Evolutionary conservation across 2,329 filamentous ascomycete species (phyloP).

Genomic region (Alternaria solani): DNA sequence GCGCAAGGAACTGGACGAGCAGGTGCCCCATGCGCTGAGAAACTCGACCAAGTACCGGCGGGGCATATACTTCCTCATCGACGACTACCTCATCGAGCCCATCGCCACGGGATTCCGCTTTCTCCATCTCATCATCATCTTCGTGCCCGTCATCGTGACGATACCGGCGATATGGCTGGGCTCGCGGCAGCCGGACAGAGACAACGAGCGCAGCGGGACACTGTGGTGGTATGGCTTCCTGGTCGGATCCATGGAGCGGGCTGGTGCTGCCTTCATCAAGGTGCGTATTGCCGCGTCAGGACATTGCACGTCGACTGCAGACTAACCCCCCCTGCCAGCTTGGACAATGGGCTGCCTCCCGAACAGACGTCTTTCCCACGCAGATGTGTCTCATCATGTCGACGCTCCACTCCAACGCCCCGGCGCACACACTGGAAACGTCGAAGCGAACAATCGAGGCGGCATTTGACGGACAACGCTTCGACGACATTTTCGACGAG

Average conservation of each 20-base stretch:
- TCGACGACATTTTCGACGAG: conserved; percentile 95
- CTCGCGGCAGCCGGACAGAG: conserved; percentile 65
- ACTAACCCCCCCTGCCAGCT: conserved; percentile 63
- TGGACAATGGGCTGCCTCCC: conserved; percentile 96
- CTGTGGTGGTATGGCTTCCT: conserved; percentile 95
- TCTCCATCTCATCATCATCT: conserved; percentile 84
- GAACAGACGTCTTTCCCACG: conserved; percentile 93
- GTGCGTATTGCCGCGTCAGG: conserved; percentile 52
- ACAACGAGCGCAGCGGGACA: conserved; percentile 81
- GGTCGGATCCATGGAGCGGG: conserved; percentile 87
- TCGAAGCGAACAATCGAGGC: conserved; percentile 81
- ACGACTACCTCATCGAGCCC: conserved; percentile 80
- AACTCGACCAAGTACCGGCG: conserved; percentile 67
- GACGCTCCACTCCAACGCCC: conserved; percentile 90
- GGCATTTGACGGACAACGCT: conserved; percentile 80
- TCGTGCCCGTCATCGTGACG: conserved; percentile 84
- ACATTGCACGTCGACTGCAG: neutral
- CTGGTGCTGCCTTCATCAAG: conserved; percentile 97
- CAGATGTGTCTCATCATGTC: conserved; percentile 95
- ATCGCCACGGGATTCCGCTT: conserved; percentile 88
- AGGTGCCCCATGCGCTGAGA: conserved; percentile 68
- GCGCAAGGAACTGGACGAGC: conserved; percentile 76
- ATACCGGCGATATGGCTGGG: conserved; percentile 87
- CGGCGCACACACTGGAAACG: conserved; percentile 82
- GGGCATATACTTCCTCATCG: conserved; percentile 70